phyloP scores from a whole-genome alignment of 371 early-diverging fungal genomes.

The Rhizopus arrhizus region DNA sequence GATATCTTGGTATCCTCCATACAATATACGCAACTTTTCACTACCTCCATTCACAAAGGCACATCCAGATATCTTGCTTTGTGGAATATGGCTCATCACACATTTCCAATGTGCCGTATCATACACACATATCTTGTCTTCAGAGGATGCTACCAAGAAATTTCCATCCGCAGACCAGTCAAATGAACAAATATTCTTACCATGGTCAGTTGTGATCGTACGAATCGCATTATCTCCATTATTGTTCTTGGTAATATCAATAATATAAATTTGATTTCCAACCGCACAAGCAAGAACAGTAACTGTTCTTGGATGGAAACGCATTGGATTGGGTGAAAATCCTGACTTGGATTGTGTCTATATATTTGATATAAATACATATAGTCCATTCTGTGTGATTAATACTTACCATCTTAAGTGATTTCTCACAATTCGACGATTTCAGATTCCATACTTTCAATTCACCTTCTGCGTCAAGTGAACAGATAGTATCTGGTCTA shows the following conservation, averaged over 20 bases:
- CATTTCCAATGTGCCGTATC: constrained; percentile 55
- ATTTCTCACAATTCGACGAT: constrained; percentile 50
- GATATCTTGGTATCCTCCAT: constrained; percentile 62
- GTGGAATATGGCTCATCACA: constrained; percentile 31
- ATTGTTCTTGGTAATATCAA: constrained; percentile 49
- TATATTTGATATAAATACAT: neutral
- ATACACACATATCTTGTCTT: constrained; percentile 56
- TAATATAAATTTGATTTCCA: constrained; percentile 46
- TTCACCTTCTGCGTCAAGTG: constrained; percentile 63
- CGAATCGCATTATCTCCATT: constrained; percentile 33
- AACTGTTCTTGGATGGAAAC: constrained; percentile 54
- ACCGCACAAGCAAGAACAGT: constrained; percentile 54
- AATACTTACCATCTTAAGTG: constrained; percentile 49
- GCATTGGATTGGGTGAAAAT: constrained; percentile 54
- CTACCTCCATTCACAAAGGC: constrained; percentile 42
- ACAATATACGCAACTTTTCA: constrained; percentile 46
- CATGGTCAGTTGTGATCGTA: constrained; percentile 48
- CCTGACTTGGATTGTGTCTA: constrained; percentile 41
- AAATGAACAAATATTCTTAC: constrained; percentile 51
- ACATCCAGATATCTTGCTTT: constrained; percentile 51
- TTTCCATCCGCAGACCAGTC: constrained; percentile 67
- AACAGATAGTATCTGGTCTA: constrained; percentile 52
- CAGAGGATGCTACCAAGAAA: constrained; percentile 62
- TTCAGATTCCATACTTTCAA: constrained; percentile 56
- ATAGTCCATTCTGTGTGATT: neutral